A percentile compares a stretch with the other conserved stretches of the same genome.
These are phyloP conservation scores for Fusarium gaditjirri DNA, from an alignment of 2,329 filamentous ascomycete genomes.

Conservation along the genomic window DNA sequence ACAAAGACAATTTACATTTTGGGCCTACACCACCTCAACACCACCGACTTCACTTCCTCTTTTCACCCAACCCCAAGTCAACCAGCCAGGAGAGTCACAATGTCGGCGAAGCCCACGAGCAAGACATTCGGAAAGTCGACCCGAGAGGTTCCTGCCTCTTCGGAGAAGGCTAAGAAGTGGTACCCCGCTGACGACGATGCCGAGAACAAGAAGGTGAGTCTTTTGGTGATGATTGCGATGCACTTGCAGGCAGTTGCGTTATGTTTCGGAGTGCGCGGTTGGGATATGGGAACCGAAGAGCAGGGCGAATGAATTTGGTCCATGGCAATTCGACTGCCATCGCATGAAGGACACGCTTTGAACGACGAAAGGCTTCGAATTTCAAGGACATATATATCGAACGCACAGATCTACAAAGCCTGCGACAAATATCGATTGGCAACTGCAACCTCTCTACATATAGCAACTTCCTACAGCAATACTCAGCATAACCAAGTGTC, in stretches of 20 bases:
- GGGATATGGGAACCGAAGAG: slow-evolving; percentile 23
- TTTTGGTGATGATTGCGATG: slow-evolving; percentile 41
- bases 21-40: slow-evolving; percentile 48
- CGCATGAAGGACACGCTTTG: slow-evolving; percentile 17
- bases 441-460: not conserved
- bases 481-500: slow-evolving; percentile 12
- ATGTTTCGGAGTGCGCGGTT: slow-evolving; percentile 8
- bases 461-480: slow-evolving; percentile 16
- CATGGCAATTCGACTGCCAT: slow-evolving; percentile 19
- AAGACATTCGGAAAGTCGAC: slow-evolving; percentile 99
- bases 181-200: slow-evolving; percentile 95
- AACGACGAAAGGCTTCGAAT: slow-evolving; percentile 21
- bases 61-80: slow-evolving; percentile 49
- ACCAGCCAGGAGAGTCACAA: slow-evolving; percentile 66
- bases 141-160: slow-evolving; percentile 86
- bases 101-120: slow-evolving; percentile 80
- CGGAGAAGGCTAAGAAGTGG: slow-evolving; percentile 98
- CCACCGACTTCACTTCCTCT: slow-evolving; percentile 52
- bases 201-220: slow-evolving; percentile 93
- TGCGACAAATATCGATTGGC: slow-evolving; percentile 33
- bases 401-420: slow-evolving; percentile 18
- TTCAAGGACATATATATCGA: slow-evolving; percentile 29
- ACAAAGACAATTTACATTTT: slow-evolving; percentile 56
- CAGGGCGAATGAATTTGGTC: slow-evolving; percentile 14
- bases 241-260: slow-evolving; percentile 27